These are phyloP conservation scores for Penicillium subrubescens DNA, from an alignment of 495 filamentous ascomycete genomes.

Conservation along the genomic window DNA sequence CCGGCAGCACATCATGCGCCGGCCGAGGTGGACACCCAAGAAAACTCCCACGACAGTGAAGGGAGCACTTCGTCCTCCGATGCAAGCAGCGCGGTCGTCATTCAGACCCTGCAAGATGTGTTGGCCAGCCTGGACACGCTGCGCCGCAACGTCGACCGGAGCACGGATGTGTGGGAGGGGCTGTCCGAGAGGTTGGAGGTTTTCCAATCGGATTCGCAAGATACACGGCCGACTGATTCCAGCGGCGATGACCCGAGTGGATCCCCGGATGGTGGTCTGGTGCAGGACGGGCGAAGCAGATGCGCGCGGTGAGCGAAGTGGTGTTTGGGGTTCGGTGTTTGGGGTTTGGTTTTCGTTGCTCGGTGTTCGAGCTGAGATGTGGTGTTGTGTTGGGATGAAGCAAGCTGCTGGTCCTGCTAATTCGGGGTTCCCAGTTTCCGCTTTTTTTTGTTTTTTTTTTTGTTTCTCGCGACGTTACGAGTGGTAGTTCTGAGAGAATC, in stretches of 20 bases:
- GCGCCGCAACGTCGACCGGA: not conserved
- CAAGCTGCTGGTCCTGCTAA: not conserved
- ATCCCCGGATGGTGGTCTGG: not conserved
- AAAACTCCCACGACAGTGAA: not conserved
- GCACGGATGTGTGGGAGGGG: not conserved
- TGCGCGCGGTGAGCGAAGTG: not conserved
- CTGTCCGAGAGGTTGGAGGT: not conserved
- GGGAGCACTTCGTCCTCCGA: not conserved
- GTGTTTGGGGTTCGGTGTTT: not conserved
- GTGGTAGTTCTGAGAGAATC: not conserved
- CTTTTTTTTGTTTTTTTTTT: not conserved
- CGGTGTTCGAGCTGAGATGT: not conserved
- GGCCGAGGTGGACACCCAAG: not conserved
- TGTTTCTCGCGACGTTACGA: not conserved
- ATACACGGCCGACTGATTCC: not conserved
- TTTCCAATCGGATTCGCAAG: not conserved
- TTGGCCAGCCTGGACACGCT: slow-evolving; percentile 2
- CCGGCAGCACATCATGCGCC: not conserved
- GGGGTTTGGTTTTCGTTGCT: not conserved
- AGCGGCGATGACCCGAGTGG: not conserved
- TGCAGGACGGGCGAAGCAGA: not conserved
- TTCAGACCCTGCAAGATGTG: slow-evolving; percentile 1
- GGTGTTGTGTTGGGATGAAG: not conserved
- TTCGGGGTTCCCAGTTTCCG: not conserved
- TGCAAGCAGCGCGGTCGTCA: not conserved